phyloP scores from a whole-genome alignment of 1,139 yeast genomes.

The Pichia terricola region DNA sequence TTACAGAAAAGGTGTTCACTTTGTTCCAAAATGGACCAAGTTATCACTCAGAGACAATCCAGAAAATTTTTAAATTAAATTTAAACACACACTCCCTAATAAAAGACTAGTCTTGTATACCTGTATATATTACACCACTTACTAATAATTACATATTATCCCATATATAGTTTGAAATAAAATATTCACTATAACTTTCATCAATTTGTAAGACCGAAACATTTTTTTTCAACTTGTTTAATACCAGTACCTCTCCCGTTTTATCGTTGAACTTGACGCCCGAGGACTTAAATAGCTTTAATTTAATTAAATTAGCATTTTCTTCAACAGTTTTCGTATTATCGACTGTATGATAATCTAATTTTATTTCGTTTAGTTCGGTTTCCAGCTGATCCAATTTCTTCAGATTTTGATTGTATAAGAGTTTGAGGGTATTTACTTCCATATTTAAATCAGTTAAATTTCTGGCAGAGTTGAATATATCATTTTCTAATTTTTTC shows the following conservation, averaged over 20 bases:
- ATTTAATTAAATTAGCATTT: constrained; percentile 25
- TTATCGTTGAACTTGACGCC: constrained; percentile 32
- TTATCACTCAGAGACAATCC: constrained; percentile 75
- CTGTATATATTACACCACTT: background rate
- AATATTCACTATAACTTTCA: constrained; percentile 47
- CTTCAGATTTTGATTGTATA: constrained; percentile 35
- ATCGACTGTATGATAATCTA: background rate
- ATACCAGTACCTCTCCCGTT: constrained; percentile 38
- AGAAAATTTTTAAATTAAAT: constrained; percentile 44
- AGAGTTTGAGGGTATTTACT: constrained; percentile 29
- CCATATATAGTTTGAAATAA: constrained; percentile 65
- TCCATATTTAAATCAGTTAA: constrained; percentile 48
- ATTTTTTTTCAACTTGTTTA: constrained; percentile 38
- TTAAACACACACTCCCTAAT: no score
- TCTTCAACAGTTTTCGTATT: constrained; percentile 12
- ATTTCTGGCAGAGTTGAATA: constrained; percentile 46
- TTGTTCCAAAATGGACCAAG: constrained; percentile 86
- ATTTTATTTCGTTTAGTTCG: constrained; percentile 20
- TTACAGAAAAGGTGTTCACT: constrained; percentile 84
- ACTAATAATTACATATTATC: constrained; percentile 35
- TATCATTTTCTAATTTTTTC: constrained; percentile 36
- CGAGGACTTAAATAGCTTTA: constrained; percentile 36
- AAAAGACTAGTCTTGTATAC: background rate
- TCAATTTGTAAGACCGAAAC: constrained; percentile 48
- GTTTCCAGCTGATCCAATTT: constrained; percentile 34